Evolutionary conservation across 1,284 basidiomycete genomes (phyloP).

Genomic region (Apiotrichum siamense): DNA sequence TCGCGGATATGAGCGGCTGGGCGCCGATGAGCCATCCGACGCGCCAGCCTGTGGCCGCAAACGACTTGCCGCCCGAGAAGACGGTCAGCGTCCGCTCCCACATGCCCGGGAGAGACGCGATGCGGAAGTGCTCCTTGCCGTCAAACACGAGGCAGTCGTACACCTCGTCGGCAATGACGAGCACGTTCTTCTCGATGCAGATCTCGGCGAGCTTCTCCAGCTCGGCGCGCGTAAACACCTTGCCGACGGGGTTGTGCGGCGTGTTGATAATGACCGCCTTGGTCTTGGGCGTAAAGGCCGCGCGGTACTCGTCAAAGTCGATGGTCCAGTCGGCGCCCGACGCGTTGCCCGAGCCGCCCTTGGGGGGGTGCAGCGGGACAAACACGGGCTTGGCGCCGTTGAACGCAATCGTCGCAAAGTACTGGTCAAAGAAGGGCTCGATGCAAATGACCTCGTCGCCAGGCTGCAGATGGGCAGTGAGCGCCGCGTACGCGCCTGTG

Average conservation of each 20-base stretch:
- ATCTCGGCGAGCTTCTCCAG: conserved; percentile 76
- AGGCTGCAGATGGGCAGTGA: conserved; percentile 76
- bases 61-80: conserved; percentile 80
- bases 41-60: conserved; percentile 96
- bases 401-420: conserved; percentile 84
- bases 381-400: conserved; percentile 89
- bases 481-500: conserved; percentile 80
- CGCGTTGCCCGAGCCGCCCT: conserved; percentile 56
- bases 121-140: conserved; percentile 77
- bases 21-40: conserved; percentile 91
- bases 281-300: conserved; percentile 73
- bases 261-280: conserved; percentile 94
- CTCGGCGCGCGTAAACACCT: conserved; percentile 82
- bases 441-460: conserved; percentile 98
- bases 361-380: conserved; percentile 85
- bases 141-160: conserved; percentile 94
- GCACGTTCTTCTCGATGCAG: conserved; percentile 84
- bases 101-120: conserved; percentile 92
- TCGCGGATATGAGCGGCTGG: conserved; percentile 71
- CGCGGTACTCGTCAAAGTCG: conserved; percentile 74
- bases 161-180: conserved; percentile 97
- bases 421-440: conserved; percentile 98
- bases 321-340: conserved; percentile 71
- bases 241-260: conserved; percentile 92
- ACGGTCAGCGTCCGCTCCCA: conserved; percentile 90